These are phyloP conservation scores for Fusarium luffae DNA, from an alignment of 2,329 filamentous ascomycete genomes.

Conservation along the genomic window DNA sequence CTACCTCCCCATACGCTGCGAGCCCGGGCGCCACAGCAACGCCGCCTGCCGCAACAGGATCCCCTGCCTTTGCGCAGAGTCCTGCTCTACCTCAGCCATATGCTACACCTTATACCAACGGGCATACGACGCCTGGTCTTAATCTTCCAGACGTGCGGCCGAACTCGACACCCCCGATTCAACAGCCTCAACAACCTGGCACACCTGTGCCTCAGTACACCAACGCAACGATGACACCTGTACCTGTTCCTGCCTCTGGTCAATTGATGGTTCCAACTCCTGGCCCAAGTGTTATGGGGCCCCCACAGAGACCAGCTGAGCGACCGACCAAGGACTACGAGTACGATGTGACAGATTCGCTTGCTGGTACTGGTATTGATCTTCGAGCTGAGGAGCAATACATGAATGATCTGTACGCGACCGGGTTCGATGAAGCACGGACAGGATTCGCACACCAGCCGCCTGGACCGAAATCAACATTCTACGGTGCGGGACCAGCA, in stretches of 20 bases:
- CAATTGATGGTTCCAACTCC: slow-evolving; percentile 42
- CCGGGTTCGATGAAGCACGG: slow-evolving; percentile 61
- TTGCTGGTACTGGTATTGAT: slow-evolving; percentile 88
- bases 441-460: slow-evolving; percentile 64
- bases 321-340: slow-evolving; percentile 70
- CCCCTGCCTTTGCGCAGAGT: slow-evolving; percentile 52
- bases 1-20: slow-evolving; percentile 61
- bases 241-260: slow-evolving; percentile 42
- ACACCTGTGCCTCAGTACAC: slow-evolving; percentile 44
- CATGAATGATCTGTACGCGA: slow-evolving; percentile 74
- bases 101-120: slow-evolving; percentile 54
- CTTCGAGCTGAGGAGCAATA: slow-evolving; percentile 87
- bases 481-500: slow-evolving; percentile 73
- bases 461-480: slow-evolving; percentile 65
- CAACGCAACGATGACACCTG: slow-evolving; percentile 39
- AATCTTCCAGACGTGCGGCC: slow-evolving; percentile 52
- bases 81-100: slow-evolving; percentile 49
- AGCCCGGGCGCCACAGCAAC: slow-evolving; percentile 58
- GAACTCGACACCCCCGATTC: slow-evolving; percentile 48
- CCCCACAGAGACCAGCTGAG: slow-evolving; percentile 70
- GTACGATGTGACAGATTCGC: slow-evolving; percentile 84
- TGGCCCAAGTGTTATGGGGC: slow-evolving; percentile 60
- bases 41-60: slow-evolving; percentile 52
- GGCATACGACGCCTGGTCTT: slow-evolving; percentile 51
- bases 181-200: slow-evolving; percentile 46